Evolutionary conservation across 2,329 filamentous ascomycete species (phyloP).

Genomic region (Alternaria postmessia): DNA sequence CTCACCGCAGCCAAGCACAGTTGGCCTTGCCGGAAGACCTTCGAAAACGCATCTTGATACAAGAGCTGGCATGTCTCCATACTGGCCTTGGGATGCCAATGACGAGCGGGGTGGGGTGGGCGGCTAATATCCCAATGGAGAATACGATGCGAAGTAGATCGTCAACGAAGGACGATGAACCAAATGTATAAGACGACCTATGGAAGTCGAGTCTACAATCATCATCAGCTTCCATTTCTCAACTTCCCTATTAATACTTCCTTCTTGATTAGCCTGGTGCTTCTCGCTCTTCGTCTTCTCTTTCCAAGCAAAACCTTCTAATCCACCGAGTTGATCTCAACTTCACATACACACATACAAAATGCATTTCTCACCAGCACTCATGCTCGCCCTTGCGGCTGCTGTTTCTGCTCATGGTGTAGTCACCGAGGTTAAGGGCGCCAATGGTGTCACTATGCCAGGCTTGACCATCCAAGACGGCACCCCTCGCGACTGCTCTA

Average conservation of each 20-base stretch:
- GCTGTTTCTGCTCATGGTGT: conserved; percentile 66
- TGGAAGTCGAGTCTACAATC: conserved; percentile 5
- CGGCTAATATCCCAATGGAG: conserved; percentile 14
- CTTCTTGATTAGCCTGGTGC: conserved; percentile 31
- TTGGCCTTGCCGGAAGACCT: conserved; percentile 18
- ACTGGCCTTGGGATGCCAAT: conserved; percentile 13
- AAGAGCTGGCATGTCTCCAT: conserved; percentile 16
- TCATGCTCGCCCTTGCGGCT: conserved; percentile 41
- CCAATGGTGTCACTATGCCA: conserved; percentile 70
- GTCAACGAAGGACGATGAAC: background rate
- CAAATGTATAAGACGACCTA: conserved; percentile 30
- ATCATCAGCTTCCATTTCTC: conserved; percentile 30
- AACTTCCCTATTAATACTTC: conserved; percentile 18
- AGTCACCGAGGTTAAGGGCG: conserved; percentile 64
- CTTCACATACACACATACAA: conserved; percentile 13
- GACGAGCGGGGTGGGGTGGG: conserved; percentile 4
- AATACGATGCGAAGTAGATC: conserved; percentile 9
- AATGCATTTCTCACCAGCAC: conserved; percentile 41
- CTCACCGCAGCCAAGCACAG: conserved; percentile 34
- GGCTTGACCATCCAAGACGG: conserved; percentile 69
- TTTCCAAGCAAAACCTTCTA: conserved; percentile 6
- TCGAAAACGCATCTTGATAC: conserved; percentile 25
- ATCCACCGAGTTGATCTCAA: conserved; percentile 29
- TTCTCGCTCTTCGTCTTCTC: conserved; percentile 20
- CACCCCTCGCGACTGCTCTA: conserved; percentile 72